Conservation (phyloP, 768 basidiomycete genomes). For the Lactarius hengduanensis region DNA sequence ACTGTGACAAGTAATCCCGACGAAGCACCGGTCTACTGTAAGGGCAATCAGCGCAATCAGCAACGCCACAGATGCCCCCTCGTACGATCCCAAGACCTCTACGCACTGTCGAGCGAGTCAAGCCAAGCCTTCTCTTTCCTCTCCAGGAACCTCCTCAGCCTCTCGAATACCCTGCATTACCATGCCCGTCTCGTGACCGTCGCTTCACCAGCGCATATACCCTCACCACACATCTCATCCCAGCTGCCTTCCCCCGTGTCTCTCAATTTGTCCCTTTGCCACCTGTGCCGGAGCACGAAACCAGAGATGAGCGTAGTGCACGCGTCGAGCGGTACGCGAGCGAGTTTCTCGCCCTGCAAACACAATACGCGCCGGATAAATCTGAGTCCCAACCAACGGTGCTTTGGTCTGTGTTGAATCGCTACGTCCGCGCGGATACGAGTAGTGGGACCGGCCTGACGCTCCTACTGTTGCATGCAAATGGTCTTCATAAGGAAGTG, state of each 20-base stretch:
- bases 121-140: background rate
- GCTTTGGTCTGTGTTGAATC: slow-evolving; percentile 72
- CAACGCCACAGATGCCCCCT: background rate
- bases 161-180: slow-evolving; percentile 42
- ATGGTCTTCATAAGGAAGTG: slow-evolving; percentile 87
- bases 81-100: slow-evolving; percentile 5
- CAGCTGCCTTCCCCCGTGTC: slow-evolving; percentile 51
- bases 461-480: slow-evolving; percentile 77
- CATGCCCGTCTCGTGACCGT: slow-evolving; percentile 33
- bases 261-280: slow-evolving; percentile 44
- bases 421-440: slow-evolving; percentile 51
- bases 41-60: background rate
- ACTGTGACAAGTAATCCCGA: background rate
- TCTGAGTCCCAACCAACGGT: slow-evolving; percentile 33
- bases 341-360: slow-evolving; percentile 15
- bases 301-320: slow-evolving; percentile 37
- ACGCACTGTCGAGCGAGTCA: background rate
- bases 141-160: slow-evolving; percentile 11
- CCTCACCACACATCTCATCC: slow-evolving; percentile 54
- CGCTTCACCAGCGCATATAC: slow-evolving; percentile 34
- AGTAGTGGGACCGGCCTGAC: slow-evolving; percentile 49
- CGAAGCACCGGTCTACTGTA: background rate
- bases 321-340: background rate
- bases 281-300: slow-evolving; percentile 34
- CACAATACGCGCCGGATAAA: slow-evolving; percentile 27